These are phyloP conservation scores for Stephanodiscus triporus DNA, from an alignment of 108 stramenopile genomes.

Conservation along the genomic window DNA sequence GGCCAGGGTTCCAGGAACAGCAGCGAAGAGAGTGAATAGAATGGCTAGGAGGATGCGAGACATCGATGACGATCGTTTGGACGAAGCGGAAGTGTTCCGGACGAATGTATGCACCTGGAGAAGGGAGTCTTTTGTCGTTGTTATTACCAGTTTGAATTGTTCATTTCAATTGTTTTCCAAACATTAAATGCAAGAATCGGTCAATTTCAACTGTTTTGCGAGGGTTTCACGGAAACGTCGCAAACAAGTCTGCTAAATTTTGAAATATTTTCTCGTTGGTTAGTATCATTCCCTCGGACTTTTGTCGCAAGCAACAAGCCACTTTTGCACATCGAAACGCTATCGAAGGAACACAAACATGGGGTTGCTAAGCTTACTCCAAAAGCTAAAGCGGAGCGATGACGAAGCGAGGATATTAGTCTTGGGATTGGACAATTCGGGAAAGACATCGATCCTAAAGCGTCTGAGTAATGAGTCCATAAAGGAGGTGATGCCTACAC, in stretches of 20 bases:
- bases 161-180: neutral
- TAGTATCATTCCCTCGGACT: neutral
- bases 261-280: neutral
- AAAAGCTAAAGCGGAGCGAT: constrained; percentile 77
- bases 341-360: neutral
- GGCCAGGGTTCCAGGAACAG: neutral
- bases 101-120: neutral
- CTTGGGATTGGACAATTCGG: constrained; percentile 75
- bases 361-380: constrained; percentile 56
- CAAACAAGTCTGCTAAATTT: constrained; percentile 5
- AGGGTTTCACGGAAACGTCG: neutral
- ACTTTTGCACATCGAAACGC: neutral
- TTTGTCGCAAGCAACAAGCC: too few species aligned
- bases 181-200: too few species aligned
- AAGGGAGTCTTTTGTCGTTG: too few species aligned
- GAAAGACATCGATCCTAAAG: constrained; percentile 81
- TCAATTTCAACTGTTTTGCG: neutral
- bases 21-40: constrained; percentile 5
- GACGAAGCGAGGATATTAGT: constrained; percentile 70
- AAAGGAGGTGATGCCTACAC: constrained; percentile 66
- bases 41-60: neutral
- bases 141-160: neutral
- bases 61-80: neutral
- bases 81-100: neutral
- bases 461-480: constrained; percentile 69